Conservation (phyloP, 768 basidiomycete species). For the Lanmaoa pseudosensibilis region DNA sequence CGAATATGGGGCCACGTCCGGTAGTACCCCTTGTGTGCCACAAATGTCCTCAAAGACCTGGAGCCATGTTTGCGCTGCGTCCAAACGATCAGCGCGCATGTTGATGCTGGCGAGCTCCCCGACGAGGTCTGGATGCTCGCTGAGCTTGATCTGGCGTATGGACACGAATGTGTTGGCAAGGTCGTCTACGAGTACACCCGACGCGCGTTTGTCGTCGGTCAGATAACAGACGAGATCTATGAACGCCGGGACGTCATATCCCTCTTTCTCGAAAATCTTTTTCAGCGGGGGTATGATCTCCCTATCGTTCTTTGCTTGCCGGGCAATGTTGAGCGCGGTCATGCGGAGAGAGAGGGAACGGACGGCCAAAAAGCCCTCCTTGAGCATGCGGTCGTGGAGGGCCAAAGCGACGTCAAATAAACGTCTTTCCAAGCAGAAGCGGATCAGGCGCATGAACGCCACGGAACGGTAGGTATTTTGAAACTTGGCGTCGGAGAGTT, state of each 20-base stretch:
- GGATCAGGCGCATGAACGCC: slow-evolving; percentile 42
- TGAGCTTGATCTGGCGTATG: slow-evolving; percentile 18
- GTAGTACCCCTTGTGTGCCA: slow-evolving; percentile 12
- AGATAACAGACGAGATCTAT: slow-evolving; percentile 29
- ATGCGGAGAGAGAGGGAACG: slow-evolving; percentile 42
- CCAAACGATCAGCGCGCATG: slow-evolving; percentile 33
- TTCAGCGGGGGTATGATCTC: slow-evolving; percentile 4
- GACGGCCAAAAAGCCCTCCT: slow-evolving; percentile 40
- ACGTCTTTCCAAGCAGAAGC: slow-evolving; percentile 41
- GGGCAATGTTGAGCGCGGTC: slow-evolving; percentile 33
- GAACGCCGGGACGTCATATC: slow-evolving; percentile 25
- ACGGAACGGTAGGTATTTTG: slow-evolving; percentile 29
- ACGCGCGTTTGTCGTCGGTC: slow-evolving; percentile 10
- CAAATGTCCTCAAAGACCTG: slow-evolving; percentile 27
- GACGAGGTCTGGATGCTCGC: slow-evolving; percentile 35
- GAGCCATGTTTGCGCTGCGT: slow-evolving; percentile 32
- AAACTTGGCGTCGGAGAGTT: slow-evolving; percentile 25
- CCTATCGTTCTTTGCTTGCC: not conserved
- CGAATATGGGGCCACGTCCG: slow-evolving; percentile 36
- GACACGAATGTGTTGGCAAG: slow-evolving; percentile 22
- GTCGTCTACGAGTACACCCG: slow-evolving; percentile 22
- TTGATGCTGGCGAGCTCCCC: slow-evolving; percentile 40
- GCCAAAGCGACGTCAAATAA: slow-evolving; percentile 39
- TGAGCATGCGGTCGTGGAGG: slow-evolving; percentile 44
- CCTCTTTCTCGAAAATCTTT: slow-evolving; percentile 13